These are phyloP conservation scores for Tubosaeta brunneosetosa DNA, from an alignment of 768 basidiomycete species.

Conservation along the genomic window DNA sequence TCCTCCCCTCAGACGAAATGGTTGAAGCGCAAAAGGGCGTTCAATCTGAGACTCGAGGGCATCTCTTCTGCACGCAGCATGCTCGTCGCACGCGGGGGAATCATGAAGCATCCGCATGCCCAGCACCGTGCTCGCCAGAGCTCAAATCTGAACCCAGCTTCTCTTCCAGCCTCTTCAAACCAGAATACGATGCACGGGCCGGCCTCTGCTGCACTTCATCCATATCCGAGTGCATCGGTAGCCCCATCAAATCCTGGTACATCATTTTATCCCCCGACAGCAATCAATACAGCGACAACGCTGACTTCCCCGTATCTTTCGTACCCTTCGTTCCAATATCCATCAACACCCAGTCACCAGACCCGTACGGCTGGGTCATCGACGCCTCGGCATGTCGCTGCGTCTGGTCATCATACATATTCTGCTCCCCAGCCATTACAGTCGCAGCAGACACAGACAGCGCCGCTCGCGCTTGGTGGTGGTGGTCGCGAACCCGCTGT, in stretches of 20 bases:
- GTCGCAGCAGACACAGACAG: conserved; percentile 11
- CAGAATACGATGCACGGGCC: conserved; percentile 13
- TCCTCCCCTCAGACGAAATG: conserved; percentile 35
- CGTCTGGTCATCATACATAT: conserved; percentile 10
- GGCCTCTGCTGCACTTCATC: conserved; percentile 11
- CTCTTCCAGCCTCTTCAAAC: conserved; percentile 18
- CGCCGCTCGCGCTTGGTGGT: conserved; percentile 27
- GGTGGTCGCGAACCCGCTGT: conserved; percentile 39
- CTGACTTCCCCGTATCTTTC: conserved; percentile 31
- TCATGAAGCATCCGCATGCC: conserved; percentile 22
- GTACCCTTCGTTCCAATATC: conserved; percentile 28
- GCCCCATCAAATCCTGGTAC: conserved; percentile 14
- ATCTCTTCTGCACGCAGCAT: conserved; percentile 29
- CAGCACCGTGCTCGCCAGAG: conserved; percentile 29
- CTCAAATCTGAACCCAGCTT: conserved; percentile 29
- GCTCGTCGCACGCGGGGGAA: conserved; percentile 20
- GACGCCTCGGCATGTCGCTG: conserved; percentile 7
- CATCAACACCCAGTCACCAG: conserved; percentile 10
- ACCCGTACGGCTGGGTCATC: conserved; percentile 9
- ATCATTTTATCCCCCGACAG: conserved; percentile 28
- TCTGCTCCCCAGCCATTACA: conserved; percentile 9
- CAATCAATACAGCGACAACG: conserved; percentile 28
- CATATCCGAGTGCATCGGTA: conserved; percentile 14
- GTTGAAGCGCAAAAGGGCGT: conserved; percentile 56
- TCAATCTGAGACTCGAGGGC: conserved; percentile 49